phyloP scores from a whole-genome alignment of 495 filamentous ascomycete genomes.

The Penicillium cosmopolitanum region DNA sequence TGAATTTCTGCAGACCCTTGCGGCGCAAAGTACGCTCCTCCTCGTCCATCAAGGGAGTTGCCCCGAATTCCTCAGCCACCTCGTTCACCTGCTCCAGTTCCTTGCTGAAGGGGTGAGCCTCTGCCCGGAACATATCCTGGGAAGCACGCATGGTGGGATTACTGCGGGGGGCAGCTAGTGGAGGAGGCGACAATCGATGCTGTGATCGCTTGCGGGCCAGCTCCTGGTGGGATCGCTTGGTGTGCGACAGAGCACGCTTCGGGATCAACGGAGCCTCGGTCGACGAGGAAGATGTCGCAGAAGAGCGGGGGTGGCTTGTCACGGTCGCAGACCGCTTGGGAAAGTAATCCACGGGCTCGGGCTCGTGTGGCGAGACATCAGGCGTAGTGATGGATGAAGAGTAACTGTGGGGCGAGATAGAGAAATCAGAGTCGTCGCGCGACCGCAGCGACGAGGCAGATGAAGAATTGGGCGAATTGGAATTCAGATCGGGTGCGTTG shows the following conservation, averaged over 20 bases:
- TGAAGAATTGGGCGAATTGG: slow-evolving; percentile 56
- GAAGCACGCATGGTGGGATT: slow-evolving; percentile 40
- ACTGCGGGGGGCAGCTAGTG: slow-evolving; percentile 40
- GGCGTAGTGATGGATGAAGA: slow-evolving; percentile 68
- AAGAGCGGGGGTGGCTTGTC: slow-evolving; percentile 46
- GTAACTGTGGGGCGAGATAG: slow-evolving; percentile 59
- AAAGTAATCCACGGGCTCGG: slow-evolving; percentile 78
- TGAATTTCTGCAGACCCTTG: slow-evolving; percentile 73
- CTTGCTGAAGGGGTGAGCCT: slow-evolving; percentile 55
- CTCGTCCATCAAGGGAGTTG: slow-evolving; percentile 63
- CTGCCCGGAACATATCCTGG: slow-evolving; percentile 48
- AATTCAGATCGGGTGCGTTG: slow-evolving; percentile 81
- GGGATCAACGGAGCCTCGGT: slow-evolving; percentile 68
- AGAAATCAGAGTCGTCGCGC: slow-evolving; percentile 64
- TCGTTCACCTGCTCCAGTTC: slow-evolving; percentile 58
- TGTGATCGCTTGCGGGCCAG: slow-evolving; percentile 69
- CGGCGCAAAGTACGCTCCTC: slow-evolving; percentile 69
- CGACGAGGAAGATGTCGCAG: slow-evolving; percentile 47
- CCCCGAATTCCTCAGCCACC: slow-evolving; percentile 85
- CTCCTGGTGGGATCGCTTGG: slow-evolving; percentile 74
- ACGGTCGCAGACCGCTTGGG: slow-evolving; percentile 51
- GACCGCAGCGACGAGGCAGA: slow-evolving; percentile 60
- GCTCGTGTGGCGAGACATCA: slow-evolving; percentile 67
- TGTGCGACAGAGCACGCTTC: slow-evolving; percentile 77
- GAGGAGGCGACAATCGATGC: slow-evolving; percentile 51